These are phyloP conservation scores for Cadophora luteo-olivacea DNA, from an alignment of 2,329 filamentous ascomycete species.

Conservation along the genomic window DNA sequence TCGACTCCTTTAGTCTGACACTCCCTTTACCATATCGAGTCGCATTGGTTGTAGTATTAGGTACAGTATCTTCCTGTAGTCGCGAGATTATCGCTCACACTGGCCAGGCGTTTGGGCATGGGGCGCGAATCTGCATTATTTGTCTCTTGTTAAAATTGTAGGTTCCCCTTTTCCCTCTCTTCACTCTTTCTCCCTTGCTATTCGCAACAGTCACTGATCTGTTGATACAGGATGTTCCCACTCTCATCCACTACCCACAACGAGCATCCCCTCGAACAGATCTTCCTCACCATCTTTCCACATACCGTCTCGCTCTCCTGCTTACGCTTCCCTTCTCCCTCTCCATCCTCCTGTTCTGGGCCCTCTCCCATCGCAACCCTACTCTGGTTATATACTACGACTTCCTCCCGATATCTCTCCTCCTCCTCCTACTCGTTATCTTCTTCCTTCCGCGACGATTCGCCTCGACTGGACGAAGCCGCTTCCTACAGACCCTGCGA, in stretches of 20 bases:
- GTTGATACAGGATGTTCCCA: conserved; percentile 71
- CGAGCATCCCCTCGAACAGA: conserved; percentile 71
- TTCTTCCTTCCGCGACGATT: conserved; percentile 76
- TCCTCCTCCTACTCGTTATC: conserved; percentile 72
- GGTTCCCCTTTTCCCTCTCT: conserved; percentile 37
- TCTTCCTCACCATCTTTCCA: conserved; percentile 77
- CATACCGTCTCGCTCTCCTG: conserved; percentile 83
- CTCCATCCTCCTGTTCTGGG: conserved; percentile 85
- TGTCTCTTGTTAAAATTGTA: conserved; percentile 78
- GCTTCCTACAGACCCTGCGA: conserved; percentile 77
- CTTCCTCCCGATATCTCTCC: conserved; percentile 85
- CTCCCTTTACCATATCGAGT: conserved; percentile 91
- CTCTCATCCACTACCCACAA: conserved; percentile 84
- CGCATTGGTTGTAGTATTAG: conserved; percentile 83
- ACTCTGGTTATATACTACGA: conserved; percentile 78
- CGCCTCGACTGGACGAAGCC: conserved; percentile 73
- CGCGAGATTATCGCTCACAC: conserved; percentile 25
- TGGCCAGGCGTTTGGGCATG: conserved; percentile 87
- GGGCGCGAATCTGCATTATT: conserved; percentile 89
- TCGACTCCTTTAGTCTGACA: conserved; percentile 86
- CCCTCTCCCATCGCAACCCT: conserved; percentile 73
- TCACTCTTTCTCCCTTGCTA: conserved; percentile 10
- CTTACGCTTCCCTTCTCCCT: conserved; percentile 73
- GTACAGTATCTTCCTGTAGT: conserved; percentile 54
- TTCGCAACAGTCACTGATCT: conserved; percentile 30